These are phyloP conservation scores for Lotmaria passim DNA, from an alignment of 208 protist genomes.

Conservation along the genomic window DNA sequence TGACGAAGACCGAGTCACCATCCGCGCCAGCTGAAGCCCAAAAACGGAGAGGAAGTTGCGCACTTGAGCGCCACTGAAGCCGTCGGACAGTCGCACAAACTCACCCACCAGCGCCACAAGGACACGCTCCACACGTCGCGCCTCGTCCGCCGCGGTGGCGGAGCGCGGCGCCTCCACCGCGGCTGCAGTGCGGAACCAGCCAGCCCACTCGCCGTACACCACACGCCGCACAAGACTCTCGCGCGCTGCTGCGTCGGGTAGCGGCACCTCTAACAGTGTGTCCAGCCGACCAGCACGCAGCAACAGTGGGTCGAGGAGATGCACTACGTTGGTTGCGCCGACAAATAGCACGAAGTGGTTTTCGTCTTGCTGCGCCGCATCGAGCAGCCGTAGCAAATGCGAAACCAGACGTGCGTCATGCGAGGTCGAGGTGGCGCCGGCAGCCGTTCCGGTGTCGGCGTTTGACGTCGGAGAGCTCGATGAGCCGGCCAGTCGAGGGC, in stretches of 20 bases:
- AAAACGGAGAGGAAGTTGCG: slow-evolving; percentile 60
- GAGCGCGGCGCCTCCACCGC: background rate
- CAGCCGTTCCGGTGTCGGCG: background rate
- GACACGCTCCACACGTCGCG: background rate
- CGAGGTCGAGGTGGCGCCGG: slow-evolving; percentile 17
- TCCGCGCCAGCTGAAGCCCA: slow-evolving; percentile 49
- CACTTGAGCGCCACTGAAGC: slow-evolving; percentile 63
- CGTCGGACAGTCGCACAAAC: slow-evolving; percentile 53
- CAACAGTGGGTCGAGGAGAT: slow-evolving; percentile 70
- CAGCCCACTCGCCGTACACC: slow-evolving; percentile 68
- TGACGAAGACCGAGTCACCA: background rate
- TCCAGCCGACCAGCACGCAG: slow-evolving; percentile 83
- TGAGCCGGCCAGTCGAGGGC: background rate
- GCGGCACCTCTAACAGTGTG: slow-evolving; percentile 69
- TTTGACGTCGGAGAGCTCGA: background rate
- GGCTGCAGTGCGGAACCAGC: slow-evolving; percentile 56
- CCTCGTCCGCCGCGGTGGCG: background rate
- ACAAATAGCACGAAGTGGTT: slow-evolving; percentile 75
- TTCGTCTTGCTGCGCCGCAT: slow-evolving; percentile 66
- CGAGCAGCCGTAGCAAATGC: slow-evolving; percentile 76
- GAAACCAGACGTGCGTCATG: slow-evolving; percentile 76
- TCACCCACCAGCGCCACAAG: slow-evolving; percentile 34
- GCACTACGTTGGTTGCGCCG: slow-evolving; percentile 80
- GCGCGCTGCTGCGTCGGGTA: slow-evolving; percentile 59
- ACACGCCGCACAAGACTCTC: slow-evolving; percentile 46